Evolutionary conservation across 306 rosid genomes (phyloP), one percentile per base, ranked within the genome.

Genomic region (Quercus variabilis): DNA sequence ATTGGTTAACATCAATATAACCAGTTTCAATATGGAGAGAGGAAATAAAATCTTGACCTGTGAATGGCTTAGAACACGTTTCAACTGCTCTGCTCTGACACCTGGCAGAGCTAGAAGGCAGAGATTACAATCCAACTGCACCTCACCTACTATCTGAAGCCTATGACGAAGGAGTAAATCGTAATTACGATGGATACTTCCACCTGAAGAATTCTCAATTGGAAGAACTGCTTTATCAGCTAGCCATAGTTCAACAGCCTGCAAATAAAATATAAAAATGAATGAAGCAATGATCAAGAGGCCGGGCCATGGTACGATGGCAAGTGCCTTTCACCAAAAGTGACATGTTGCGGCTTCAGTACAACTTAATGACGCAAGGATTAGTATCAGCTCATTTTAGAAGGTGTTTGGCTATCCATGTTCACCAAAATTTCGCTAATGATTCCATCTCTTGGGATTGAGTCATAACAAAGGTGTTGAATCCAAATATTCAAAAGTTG

Each of bases 161-260:
- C 97, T 88, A 82, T 89, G 97, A 21, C 97, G 87, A 70, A 91
- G 94, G 76, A 91, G 92, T 82, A 91, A 88, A 85, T 91, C 94
- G n/a, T 91, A 91, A 81, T 88, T 88, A 2, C 97, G 90, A 79
- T 91, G 92, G 80, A 91, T 82, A 75, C 93, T 89, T 83, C 97
- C 97, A 75, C 92, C 93, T 14, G 86, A 82, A 25, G 93, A 85
- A 74, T 82, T 91, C 85, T 91, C 97, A 69, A 91, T 86, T 5
- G 92, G 97, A 89, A 91, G 74, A 59, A 90, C 79, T 46, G 88
- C 94, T 81, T 89, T 90, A 57, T 90, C 88, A 41, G 89, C 91
- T 38, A 86, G 31, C 97, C 97, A 91, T 49, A 91, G 64, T 73
- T 91, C 97, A 80, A 91, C 97, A 80, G 94, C 93, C 92, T 91